Conservation (phyloP, 148 eudicot genomes). For the Camellia sinensis region DNA sequence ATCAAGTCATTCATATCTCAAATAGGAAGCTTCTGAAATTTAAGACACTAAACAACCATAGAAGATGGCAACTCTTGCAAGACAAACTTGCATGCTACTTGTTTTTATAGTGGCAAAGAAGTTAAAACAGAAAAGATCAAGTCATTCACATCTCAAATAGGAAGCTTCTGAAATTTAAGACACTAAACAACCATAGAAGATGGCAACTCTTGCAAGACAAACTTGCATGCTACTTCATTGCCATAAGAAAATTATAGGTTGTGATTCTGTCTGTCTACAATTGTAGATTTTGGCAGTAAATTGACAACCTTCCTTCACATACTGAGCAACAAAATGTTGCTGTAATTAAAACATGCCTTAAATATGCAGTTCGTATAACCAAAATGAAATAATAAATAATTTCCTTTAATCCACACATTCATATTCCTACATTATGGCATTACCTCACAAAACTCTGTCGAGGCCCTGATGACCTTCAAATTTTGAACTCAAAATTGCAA, state of each 20-base stretch:
- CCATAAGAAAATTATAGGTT: slow-evolving; percentile 53
- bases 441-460: too few relatives aligned
- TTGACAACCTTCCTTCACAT: too few relatives aligned
- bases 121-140: too few relatives aligned
- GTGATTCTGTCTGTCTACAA: slow-evolving; percentile 34
- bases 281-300: slow-evolving; percentile 61
- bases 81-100: slow-evolving; percentile 44
- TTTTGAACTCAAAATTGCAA: too few relatives aligned
- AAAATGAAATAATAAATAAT: too few relatives aligned
- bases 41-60: slow-evolving; percentile 39
- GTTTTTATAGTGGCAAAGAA: too few relatives aligned
- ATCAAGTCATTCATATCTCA: slow-evolving; percentile 62
- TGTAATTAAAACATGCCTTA: too few relatives aligned
- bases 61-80: slow-evolving; percentile 66
- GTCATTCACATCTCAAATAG: slow-evolving; percentile 51
- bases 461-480: too few relatives aligned
- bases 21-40: slow-evolving; percentile 38
- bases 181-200: slow-evolving; percentile 41
- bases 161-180: slow-evolving; percentile 36
- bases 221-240: slow-evolving; percentile 55
- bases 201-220: slow-evolving; percentile 64
- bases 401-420: too few relatives aligned
- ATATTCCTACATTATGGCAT: too few relatives aligned
- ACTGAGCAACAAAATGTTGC: too few relatives aligned
- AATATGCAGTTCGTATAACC: too few relatives aligned